A percentile compares a stretch with the other conserved stretches of the same genome.
These are phyloP conservation scores for Cenchrus americanus DNA, from an alignment of 176 grass and related monocot genomes.

Conservation along the genomic window DNA sequence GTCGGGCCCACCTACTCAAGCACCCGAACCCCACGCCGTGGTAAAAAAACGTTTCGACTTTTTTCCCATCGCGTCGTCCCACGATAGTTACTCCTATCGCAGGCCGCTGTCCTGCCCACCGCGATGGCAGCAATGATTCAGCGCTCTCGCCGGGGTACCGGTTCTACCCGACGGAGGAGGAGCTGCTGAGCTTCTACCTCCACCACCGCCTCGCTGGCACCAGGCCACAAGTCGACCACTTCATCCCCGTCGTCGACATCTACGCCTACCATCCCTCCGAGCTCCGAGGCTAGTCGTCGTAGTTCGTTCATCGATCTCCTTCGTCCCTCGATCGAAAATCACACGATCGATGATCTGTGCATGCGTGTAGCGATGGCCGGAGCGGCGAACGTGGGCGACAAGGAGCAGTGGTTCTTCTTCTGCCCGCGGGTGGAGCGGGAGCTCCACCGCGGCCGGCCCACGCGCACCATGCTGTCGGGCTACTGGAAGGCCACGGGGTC, in stretches of 20 bases:
- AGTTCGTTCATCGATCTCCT: background rate
- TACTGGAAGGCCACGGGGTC: conserved; percentile 86
- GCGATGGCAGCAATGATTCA: background rate
- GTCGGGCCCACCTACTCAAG: too few species aligned
- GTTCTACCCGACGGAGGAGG: conserved; percentile 91
- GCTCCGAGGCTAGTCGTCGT: conserved; percentile 54
- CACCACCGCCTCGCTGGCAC: conserved; percentile 56
- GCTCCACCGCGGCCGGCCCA: conserved; percentile 48
- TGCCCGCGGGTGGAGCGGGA: conserved; percentile 61
- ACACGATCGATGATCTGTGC: background rate
- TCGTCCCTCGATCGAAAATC: background rate
- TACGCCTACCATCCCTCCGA: conserved; percentile 62
- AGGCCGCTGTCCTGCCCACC: too few species aligned
- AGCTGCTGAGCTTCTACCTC: conserved; percentile 79
- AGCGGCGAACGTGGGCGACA: conserved; percentile 45
- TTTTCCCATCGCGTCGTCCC: too few species aligned
- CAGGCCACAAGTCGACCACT: conserved; percentile 35
- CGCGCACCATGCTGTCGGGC: conserved; percentile 60
- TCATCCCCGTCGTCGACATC: conserved; percentile 75
- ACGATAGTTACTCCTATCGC: too few species aligned
- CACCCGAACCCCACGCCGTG: too few species aligned
- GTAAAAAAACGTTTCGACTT: too few species aligned
- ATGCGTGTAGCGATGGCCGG: conserved; percentile 47
- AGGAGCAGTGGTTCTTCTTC: conserved; percentile 83
- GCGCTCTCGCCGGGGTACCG: conserved; percentile 49